Evolutionary conservation across 2,329 filamentous ascomycete species (phyloP), one percentile per base, ranked within the genome.

Genomic region (Fusarium pseudonygamai): DNA sequence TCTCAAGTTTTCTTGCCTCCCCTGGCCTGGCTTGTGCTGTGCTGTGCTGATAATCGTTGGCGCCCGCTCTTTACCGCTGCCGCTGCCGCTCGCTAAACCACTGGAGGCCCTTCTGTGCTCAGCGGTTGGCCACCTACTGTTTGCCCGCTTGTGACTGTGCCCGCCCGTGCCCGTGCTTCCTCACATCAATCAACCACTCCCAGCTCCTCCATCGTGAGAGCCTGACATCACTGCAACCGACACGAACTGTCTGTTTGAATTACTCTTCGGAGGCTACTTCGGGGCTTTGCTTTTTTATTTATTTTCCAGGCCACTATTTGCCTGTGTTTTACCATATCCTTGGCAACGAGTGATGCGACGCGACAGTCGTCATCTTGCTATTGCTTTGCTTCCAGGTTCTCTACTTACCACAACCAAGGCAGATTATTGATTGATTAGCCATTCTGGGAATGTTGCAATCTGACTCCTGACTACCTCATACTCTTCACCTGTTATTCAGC

Each of bases 81-180:
- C 55, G 61, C 65, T 74, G 73, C 73, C 73, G 73, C 73, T 73
- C 72, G 65, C 72, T 75, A 71, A 55, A 67, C 52, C 46, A 43
- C 60, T 34, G 52, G 53, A n/a, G 37, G 39, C 43, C 42, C 39
- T 43, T 36, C 50, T 55, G 50, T 55, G 20, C 34, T 40, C 34
- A 55, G 34, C 39, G 15, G 30, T 32, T 52, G 24, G 26, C 45
- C 45, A 22, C 45, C 20, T 47, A 47, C 36, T 52, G 34, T 15
- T 39, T 67, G 49, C 42, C 22, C 55, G 24, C 64, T 40, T 60
- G 61, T 49, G 55, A 49, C 28, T 60, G 45, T 52, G 36, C 61
- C 49, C 32, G 36, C 61, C 49, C 32, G 36, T 52, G 36, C 61
- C 49, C 32, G 32, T 66, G 50, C 50, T 66, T 49, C 32, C 46